Evolutionary conservation across 2,329 filamentous ascomycete species (phyloP), one percentile per base, ranked within the genome.

Genomic region (Colletotrichum trifolii): DNA sequence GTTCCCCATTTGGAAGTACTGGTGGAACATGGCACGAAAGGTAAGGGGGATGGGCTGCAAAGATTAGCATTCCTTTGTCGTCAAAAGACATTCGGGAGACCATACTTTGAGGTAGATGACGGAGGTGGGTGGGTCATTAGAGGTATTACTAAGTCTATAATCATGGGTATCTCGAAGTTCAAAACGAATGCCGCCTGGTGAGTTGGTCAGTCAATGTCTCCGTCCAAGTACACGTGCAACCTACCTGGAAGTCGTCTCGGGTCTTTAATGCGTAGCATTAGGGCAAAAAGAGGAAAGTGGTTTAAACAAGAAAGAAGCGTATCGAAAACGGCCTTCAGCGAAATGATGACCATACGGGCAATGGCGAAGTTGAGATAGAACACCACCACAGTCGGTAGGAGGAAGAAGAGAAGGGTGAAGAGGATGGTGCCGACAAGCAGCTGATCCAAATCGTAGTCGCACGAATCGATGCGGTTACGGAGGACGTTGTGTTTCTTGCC

Each of bases 401-500:
- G 84, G 76, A 98, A 99, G 79, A 97, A 97, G 1, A 99, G 86
- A 8, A 99, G 83, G 0, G 96, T 98, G 75, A 99, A 99, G 17
- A 99, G 83, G 65, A 99, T 98, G 1, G 96, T 99, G 66, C 96
- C 96, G 8, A 99, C 89, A 7, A 99, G 89, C 4, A 99, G 87
- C 79, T 99, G 96, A 75, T 99, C 96, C 33, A 99, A 87, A 75
- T 98, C 96, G 79, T 99, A 99, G 79, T 98, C 96, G 83, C 96
- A 99, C 50, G 94, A 97, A 76, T 99, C 96, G 73, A 99, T 98
- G 79, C 96, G 94, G 74, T 97, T 97, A 67, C 96, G 91, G 25
- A 99, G 87, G 13, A 99, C 91, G 71, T 99, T 99, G 75, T 97
- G 91, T 78, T 99, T 99, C 82, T 97, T 98, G 64, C 96, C 96